Percentiles rank a stretch among this genome's conserved stretches.
Conservation (phyloP, 2,329 filamentous ascomycete genomes). For the Talaromyces verruculosus region DNA sequence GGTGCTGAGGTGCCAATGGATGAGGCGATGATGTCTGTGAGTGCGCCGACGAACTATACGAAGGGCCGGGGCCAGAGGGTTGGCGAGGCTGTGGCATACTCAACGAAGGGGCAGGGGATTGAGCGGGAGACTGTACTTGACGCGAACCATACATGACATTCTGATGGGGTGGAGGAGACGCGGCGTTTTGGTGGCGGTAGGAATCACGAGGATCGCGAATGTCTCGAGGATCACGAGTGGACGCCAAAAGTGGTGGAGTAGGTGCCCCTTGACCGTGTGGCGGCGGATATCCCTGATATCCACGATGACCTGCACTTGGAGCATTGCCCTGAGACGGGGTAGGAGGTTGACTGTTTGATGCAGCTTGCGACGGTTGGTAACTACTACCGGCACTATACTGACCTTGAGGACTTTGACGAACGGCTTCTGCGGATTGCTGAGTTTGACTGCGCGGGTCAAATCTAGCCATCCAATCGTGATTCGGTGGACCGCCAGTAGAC, state of each 20-base stretch:
- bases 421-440: conserved; percentile 24
- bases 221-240: conserved; percentile 24
- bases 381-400: conserved; percentile 24
- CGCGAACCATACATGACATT: conserved; percentile 35
- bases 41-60: conserved; percentile 31
- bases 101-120: conserved; percentile 33
- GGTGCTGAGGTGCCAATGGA: conserved; percentile 27
- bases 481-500: conserved; percentile 30
- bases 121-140: conserved; percentile 33
- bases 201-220: conserved; percentile 32
- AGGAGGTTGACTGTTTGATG: conserved; percentile 16
- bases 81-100: conserved; percentile 33
- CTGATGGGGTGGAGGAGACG: conserved; percentile 35
- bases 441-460: conserved; percentile 43
- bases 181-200: conserved; percentile 26
- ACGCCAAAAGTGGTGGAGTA: conserved; percentile 21
- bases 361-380: conserved; percentile 14
- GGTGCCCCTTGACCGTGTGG: conserved; percentile 28
- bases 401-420: conserved; percentile 36
- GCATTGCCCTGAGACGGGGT: conserved; percentile 17
- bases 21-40: conserved; percentile 27
- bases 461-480: conserved; percentile 45
- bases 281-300: conserved; percentile 23
- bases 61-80: conserved; percentile 25
- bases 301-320: conserved; percentile 11